These are phyloP conservation scores for Agrocybe pediades DNA, from an alignment of 768 basidiomycete genomes.

Conservation along the genomic window DNA sequence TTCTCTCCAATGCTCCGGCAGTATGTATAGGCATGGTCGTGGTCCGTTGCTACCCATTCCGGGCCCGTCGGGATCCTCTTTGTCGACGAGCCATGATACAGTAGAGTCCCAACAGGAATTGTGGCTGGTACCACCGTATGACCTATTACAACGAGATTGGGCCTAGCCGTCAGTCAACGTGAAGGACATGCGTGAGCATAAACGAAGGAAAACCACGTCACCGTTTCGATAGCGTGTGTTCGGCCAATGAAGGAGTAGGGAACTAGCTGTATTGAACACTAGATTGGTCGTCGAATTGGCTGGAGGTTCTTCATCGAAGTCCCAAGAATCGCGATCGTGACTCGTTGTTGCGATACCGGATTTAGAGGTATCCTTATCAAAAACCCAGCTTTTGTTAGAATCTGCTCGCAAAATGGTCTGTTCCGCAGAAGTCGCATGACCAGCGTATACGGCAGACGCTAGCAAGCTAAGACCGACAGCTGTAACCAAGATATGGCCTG, in stretches of 20 bases:
- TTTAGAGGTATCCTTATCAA: too few species aligned
- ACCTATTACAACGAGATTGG: conserved; percentile 19
- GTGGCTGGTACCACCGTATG: conserved; percentile 35
- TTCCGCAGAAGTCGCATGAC: too few species aligned
- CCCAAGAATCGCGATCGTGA: background rate
- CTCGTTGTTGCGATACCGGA: background rate
- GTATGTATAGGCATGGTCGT: conserved; percentile 41
- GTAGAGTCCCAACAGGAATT: conserved; percentile 34
- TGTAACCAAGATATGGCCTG: too few species aligned
- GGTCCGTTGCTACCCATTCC: conserved; percentile 41
- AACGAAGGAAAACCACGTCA: conserved; percentile 7
- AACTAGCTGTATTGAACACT: conserved; percentile 34
- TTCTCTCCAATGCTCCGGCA: conserved; percentile 21
- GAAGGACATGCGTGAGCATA: background rate
- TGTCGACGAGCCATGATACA: conserved; percentile 36
- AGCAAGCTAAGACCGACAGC: too few species aligned
- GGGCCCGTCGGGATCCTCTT: conserved; percentile 27
- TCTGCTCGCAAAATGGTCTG: background rate
- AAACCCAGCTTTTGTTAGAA: too few species aligned
- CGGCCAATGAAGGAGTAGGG: conserved; percentile 43
- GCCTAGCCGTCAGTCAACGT: background rate
- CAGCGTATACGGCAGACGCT: too few species aligned
- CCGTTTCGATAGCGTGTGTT: conserved; percentile 49
- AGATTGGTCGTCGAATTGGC: conserved; percentile 26
- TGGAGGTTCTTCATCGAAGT: background rate